phyloP scores from a whole-genome alignment of 352 stramenopile species.

The Phytopythium mirpurense region DNA sequence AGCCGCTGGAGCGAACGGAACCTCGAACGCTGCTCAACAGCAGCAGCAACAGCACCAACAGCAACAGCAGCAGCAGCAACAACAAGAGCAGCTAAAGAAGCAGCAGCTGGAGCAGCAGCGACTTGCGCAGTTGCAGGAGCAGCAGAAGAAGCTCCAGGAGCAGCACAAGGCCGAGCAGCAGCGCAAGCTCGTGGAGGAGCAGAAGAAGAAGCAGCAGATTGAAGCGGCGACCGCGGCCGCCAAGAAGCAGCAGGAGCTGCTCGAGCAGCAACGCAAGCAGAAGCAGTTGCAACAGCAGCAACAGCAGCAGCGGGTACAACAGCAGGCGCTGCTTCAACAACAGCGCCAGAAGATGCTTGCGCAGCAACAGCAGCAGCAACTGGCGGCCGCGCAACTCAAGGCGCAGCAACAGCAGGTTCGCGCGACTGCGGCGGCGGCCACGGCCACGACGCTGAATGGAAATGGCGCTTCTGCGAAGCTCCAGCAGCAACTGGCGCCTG shows the following conservation, averaged over 20 bases:
- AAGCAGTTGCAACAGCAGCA: constrained; percentile 26
- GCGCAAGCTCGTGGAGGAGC: constrained; percentile 54
- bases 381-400: constrained; percentile 24
- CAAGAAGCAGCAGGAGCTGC: constrained; percentile 15
- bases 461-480: neutral
- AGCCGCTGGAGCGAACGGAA: constrained; percentile 13
- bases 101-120: constrained; percentile 65
- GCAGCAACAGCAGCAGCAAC: constrained; percentile 18
- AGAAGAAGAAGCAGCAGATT: constrained; percentile 67
- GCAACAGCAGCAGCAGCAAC: constrained; percentile 40
- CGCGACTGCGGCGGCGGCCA: constrained; percentile 14
- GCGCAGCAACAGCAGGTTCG: constrained; percentile 34
- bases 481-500: neutral
- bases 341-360: constrained; percentile 12
- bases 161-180: constrained; percentile 52
- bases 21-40: constrained; percentile 13
- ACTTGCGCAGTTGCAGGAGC: constrained; percentile 60
- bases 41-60: constrained; percentile 43
- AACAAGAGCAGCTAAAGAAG: constrained; percentile 70
- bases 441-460: neutral
- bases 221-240: constrained; percentile 13
- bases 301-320: constrained; percentile 32
- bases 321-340: constrained; percentile 44
- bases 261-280: constrained; percentile 33
- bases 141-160: constrained; percentile 69